Base-by-base conservation (phyloP, 2,329 filamentous ascomycete genomes). In the Colletotrichum chlorophyti region DNA sequence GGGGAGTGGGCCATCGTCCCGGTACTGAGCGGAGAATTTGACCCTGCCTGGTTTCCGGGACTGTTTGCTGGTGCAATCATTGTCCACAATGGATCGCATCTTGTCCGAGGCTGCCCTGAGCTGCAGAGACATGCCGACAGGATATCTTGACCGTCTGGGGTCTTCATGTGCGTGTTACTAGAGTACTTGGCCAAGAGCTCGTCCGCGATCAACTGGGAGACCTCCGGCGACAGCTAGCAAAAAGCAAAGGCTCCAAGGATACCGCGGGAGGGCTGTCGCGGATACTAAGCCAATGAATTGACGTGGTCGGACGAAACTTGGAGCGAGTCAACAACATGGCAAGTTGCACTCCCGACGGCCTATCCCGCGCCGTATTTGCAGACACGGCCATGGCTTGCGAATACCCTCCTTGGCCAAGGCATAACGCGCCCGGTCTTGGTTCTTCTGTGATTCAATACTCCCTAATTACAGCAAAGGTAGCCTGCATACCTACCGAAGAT, bases 281-380 rank as follows among this genome's bases (percentile, higher is more conserved):
- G n/a, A n/a, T n/a, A n/a, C n/a, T n/a, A n/a, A n/a, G n/a, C 11
- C 14, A 37, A 37, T 51, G 24, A 32, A 47, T 24, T n/a, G 29
- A 51, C 31, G 51, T 29, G 37, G 15, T 37, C 12, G 23, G 21
- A 58, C 38, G 34, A 26, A 37, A 52, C 47, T 47, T 52, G 19
- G 15, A 52, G 42, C 15, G 40, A 40, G 40, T 52, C 17, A 34
- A 57, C 29, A 15, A 52, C 35, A 11, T 11, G 8, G n/a, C n/a
- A n/a, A n/a, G n/a, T n/a, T n/a, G n/a, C n/a, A n/a, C n/a, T n/a
- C n/a, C n/a, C n/a, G n/a, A n/a, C n/a, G n/a, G n/a, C n/a, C n/a
- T n/a, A n/a, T n/a, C n/a, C n/a, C n/a, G n/a, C n/a, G n/a, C n/a
- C n/a, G n/a, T n/a, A n/a, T n/a, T n/a, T n/a, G n/a, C n/a, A n/a